phyloP scores from a whole-genome alignment of 2,329 filamentous ascomycete genomes.

The Ophiostoma piceae region DNA sequence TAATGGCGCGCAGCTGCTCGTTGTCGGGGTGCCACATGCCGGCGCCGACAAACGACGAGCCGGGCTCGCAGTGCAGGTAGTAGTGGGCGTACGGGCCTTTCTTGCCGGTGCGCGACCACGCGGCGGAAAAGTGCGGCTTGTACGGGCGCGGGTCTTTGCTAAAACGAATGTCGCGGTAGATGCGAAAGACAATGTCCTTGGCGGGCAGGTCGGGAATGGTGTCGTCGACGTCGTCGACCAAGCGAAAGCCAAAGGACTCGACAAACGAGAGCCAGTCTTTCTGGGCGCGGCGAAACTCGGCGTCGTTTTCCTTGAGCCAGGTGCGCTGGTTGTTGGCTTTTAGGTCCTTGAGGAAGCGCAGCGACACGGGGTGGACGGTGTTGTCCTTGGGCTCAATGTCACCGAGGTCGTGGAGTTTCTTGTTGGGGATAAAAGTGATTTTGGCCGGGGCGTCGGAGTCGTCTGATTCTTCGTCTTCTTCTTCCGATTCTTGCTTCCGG shows the following conservation, averaged over 20 bases:
- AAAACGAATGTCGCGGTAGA: conserved; percentile 82
- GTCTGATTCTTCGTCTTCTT: conserved; percentile 36
- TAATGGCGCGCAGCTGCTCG: conserved; percentile 58
- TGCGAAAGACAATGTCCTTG: conserved; percentile 82
- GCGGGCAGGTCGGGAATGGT: conserved; percentile 81
- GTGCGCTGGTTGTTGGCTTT: conserved; percentile 54
- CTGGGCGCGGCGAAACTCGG: conserved; percentile 69
- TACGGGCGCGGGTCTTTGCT: conserved; percentile 80
- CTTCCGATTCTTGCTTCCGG: neutral
- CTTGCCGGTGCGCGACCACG: conserved; percentile 80
- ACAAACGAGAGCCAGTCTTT: conserved; percentile 80
- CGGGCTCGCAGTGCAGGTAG: conserved; percentile 77
- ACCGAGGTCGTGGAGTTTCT: conserved; percentile 39
- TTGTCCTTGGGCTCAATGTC: conserved; percentile 48
- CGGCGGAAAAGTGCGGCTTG: conserved; percentile 77
- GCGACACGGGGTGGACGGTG: conserved; percentile 52
- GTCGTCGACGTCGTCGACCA: conserved; percentile 62
- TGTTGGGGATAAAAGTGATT: conserved; percentile 41
- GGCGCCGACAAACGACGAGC: conserved; percentile 65
- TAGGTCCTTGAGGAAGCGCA: conserved; percentile 54
- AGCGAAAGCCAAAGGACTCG: conserved; percentile 62
- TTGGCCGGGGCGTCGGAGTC: conserved; percentile 36
- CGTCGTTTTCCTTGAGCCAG: conserved; percentile 68
- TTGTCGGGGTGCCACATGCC: conserved; percentile 77
- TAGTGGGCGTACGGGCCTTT: conserved; percentile 87